These are phyloP conservation scores for Noccaea caerulescens DNA, from an alignment of 345 rosid species.

Conservation along the genomic window DNA sequence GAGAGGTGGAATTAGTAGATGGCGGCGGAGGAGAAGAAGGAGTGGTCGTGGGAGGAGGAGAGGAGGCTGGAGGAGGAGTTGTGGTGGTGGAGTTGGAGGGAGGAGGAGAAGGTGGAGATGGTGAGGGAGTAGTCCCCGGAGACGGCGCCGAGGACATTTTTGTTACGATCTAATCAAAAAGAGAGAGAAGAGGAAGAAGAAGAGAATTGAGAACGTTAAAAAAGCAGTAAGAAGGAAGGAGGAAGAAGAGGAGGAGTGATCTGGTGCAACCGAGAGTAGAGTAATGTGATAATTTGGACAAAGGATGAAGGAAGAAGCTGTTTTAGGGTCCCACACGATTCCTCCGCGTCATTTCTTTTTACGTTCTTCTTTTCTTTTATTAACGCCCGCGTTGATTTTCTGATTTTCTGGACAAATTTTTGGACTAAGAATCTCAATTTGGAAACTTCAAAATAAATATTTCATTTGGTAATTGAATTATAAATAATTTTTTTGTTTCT, in stretches of 20 bases:
- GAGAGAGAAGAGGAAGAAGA: not conserved
- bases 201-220: conserved; percentile 17
- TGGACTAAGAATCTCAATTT: not conserved
- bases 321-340: conserved; percentile 55
- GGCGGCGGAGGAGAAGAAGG: conserved; percentile 52
- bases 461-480: no score
- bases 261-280: conserved; percentile 29
- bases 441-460: not conserved
- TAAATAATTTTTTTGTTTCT: no score
- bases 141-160: conserved; percentile 61
- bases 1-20: conserved; percentile 38
- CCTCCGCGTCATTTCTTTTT: conserved; percentile 51
- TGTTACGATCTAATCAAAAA: conserved; percentile 34
- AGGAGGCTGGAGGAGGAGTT: conserved; percentile 47
- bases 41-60: conserved; percentile 52
- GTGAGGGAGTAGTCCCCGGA: conserved; percentile 49
- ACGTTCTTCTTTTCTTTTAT: conserved; percentile 5
- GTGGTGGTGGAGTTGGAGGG: conserved; percentile 48
- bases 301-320: not conserved
- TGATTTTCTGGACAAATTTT: not conserved
- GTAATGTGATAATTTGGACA: conserved; percentile 27
- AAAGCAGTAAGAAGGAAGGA: not conserved
- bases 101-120: conserved; percentile 50
- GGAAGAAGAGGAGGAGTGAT: conserved; percentile 32
- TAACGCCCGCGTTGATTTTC: not conserved